phyloP scores from a whole-genome alignment of 2,329 filamentous ascomycete species.

The Botryotinia calthae region DNA sequence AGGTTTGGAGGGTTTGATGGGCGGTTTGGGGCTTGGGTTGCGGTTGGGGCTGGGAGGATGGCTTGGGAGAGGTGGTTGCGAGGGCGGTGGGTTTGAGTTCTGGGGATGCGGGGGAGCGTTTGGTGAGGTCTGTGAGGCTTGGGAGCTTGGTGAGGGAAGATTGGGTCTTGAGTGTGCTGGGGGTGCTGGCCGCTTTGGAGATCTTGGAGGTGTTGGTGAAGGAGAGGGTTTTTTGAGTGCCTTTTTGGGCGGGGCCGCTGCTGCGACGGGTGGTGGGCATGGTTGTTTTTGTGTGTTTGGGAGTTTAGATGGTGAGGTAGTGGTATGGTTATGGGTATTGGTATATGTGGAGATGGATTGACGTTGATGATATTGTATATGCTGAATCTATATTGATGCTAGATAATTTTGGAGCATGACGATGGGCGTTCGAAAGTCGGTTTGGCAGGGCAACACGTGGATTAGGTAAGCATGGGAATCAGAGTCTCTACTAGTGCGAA shows the following conservation, averaged over 20 bases:
- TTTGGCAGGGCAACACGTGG: conserved; percentile 11
- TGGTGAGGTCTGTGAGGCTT: neutral
- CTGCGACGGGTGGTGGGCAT: conserved; percentile 41
- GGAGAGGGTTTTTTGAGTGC: conserved; percentile 56
- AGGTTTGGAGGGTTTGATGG: conserved; percentile 48
- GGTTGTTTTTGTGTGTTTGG: neutral
- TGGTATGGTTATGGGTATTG: neutral
- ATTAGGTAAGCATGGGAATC: neutral
- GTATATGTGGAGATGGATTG: neutral
- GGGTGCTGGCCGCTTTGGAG: conserved; percentile 50
- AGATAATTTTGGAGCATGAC: neutral
- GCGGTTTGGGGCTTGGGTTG: conserved; percentile 32
- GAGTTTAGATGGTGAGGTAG: neutral
- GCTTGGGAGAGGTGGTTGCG: neutral
- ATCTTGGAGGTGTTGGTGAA: conserved; percentile 57
- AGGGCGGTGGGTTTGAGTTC: neutral
- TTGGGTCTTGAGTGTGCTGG: conserved; percentile 25
- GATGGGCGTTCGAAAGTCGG: neutral
- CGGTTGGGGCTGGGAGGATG: neutral
- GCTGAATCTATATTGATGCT: neutral
- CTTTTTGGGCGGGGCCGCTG: conserved; percentile 40
- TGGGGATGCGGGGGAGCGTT: conserved; percentile 21
- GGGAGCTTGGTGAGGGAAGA: neutral
- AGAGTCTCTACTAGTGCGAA: neutral
- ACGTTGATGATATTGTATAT: neutral